Conservation (phyloP, 108 stramenopile species). For the Nitzschia palea region DNA sequence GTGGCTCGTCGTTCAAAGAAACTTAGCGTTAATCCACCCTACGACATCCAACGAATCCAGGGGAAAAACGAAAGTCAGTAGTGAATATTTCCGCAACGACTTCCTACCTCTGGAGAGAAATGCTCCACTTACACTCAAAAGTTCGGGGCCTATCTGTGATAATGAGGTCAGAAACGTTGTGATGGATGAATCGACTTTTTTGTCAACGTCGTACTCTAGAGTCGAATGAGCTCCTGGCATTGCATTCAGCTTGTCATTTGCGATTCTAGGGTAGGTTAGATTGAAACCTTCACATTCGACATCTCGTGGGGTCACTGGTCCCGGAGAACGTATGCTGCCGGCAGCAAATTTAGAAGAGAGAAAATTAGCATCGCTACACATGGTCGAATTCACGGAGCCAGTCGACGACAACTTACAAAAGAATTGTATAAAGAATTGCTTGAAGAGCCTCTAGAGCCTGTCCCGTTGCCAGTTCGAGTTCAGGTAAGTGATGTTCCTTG, state of each 20-base stretch:
- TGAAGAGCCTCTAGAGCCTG: conserved; percentile 82
- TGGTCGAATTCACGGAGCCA: not conserved
- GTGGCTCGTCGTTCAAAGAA: conserved; percentile 82
- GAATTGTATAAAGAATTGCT: conserved; percentile 81
- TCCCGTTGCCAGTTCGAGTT: conserved; percentile 81
- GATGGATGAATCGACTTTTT: conserved; percentile 79
- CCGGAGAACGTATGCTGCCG: conserved; percentile 73
- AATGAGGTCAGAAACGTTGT: conserved; percentile 70
- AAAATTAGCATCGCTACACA: not conserved
- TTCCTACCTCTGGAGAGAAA: no score
- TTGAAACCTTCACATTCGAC: conserved; percentile 83
- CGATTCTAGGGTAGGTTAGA: conserved; percentile 77
- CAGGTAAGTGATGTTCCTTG: conserved; percentile 80
- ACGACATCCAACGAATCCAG: not conserved
- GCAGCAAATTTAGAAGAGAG: not conserved
- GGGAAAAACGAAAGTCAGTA: not conserved
- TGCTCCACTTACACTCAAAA: conserved; percentile 53
- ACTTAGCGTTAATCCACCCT: conserved; percentile 67
- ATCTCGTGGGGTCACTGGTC: conserved; percentile 76
- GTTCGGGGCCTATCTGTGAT: conserved; percentile 80
- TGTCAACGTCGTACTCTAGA: conserved; percentile 62
- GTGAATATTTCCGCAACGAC: not conserved
- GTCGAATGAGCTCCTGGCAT: conserved; percentile 24
- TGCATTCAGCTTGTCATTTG: conserved; percentile 41
- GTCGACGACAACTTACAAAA: conserved; percentile 61